Percentiles rank a stretch among this genome's conserved stretches.
These are phyloP conservation scores for Chamaecrista fasciculata DNA, from an alignment of 306 rosid species.

Conservation along the genomic window DNA sequence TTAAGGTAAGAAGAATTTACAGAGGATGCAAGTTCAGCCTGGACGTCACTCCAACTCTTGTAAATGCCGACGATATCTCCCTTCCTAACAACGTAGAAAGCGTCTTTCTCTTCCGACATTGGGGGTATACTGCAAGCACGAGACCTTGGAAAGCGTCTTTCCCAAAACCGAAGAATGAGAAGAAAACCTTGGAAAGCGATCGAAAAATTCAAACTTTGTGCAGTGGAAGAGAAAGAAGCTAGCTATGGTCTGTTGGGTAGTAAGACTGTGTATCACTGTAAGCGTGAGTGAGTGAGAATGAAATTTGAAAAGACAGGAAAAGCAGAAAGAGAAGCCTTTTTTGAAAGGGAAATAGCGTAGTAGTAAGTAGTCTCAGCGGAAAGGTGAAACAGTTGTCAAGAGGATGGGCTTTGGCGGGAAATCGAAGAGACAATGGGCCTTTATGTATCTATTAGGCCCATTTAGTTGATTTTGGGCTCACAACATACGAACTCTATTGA, in stretches of 20 bases:
- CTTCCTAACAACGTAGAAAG: conserved; percentile 68
- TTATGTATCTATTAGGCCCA: background rate
- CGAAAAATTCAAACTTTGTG: background rate
- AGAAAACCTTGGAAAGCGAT: background rate
- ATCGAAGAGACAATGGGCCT: background rate
- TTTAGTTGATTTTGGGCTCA: background rate
- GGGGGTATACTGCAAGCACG: conserved; percentile 25
- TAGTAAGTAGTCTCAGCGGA: too few relatives aligned
- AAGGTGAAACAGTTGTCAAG: background rate
- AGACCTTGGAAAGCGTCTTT: too few relatives aligned
- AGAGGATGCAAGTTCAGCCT: conserved; percentile 49
- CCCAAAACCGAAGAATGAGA: background rate
- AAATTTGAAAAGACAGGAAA: too few relatives aligned
- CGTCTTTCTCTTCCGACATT: conserved; percentile 78
- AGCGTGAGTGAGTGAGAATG: too few relatives aligned
- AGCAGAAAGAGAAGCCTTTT: too few relatives aligned
- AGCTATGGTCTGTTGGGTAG: too few relatives aligned
- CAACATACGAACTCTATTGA: too few relatives aligned
- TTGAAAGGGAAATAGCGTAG: too few relatives aligned
- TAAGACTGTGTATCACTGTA: too few relatives aligned
- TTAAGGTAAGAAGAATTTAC: conserved; percentile 33
- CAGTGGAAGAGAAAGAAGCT: background rate
- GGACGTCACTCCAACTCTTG: conserved; percentile 56
- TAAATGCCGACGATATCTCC: conserved; percentile 78
- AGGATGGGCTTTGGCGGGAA: background rate